Base-by-base conservation (phyloP, 2,329 filamentous ascomycete species). In the Onygena corvina region DNA sequence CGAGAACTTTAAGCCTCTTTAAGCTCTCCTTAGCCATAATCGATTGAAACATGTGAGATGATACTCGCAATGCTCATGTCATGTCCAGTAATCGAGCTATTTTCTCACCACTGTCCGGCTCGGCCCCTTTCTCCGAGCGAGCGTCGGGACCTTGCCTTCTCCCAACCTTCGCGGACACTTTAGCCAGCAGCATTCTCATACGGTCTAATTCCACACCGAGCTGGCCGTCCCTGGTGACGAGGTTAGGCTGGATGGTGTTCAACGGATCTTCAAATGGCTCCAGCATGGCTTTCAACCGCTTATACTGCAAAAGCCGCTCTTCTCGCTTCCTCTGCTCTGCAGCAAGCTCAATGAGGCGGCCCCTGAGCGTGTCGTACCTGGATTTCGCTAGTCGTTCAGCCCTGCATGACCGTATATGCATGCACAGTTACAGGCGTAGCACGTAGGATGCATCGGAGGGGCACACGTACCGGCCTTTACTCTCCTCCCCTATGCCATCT, bases 191-290 rank as follows among this genome's bases (percentile, higher is more conserved):
- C 59, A 71, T 70, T 48, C 69, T 64, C 62, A 71, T 74, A 57
- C 68, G 71, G 45, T 69, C 67, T 50, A 78, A 51, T 57, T 77
- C 74, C 12, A 65, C 61, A 9, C 65, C 64, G 46, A 79, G 60
- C 50, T 73, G 71, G 8, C 71, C 70, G 56, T 77, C 73, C 46
- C 66, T 66, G 29, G 71, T 74, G 27, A 75, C 67, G 20, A 79
- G 61, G 53, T 77, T 77, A 1, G 74, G 74, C 54, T 78, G 75
- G 34, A 78, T 68, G 46, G 69, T 72, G 33, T 67, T 61, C 52
- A 69, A 68, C 0, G 75, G 71, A 21, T 72, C 62, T 25, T 67
- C 59, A 48, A 76, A 75, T 1, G 74, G 74, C 50, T 70, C 66
- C 3, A 78, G 60, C 25, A 76, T 60, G 16, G 56, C 58, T 33